Conservation (phyloP, 2,329 filamentous ascomycete species). For the Ascochyta pisi region DNA sequence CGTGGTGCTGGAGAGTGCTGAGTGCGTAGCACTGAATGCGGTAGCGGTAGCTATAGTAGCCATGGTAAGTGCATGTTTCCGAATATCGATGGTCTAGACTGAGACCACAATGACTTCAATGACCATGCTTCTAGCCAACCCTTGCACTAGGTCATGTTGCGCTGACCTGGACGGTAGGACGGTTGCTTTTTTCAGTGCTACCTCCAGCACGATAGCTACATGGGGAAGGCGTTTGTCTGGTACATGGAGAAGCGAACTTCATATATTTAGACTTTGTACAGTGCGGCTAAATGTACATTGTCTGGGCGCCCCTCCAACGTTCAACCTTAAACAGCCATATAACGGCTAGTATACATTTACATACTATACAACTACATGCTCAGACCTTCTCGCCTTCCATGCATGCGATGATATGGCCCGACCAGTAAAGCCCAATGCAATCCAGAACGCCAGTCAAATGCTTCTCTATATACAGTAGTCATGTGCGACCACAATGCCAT, state of each 20-base stretch:
- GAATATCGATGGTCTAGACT: neutral
- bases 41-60: neutral
- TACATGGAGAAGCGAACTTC: constrained; percentile 10
- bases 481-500: neutral
- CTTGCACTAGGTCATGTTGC: too few relatives aligned
- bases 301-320: neutral
- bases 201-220: neutral
- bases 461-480: neutral
- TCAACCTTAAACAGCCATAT: neutral
- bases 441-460: constrained; percentile 20
- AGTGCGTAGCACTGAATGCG: neutral
- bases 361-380: constrained; percentile 1
- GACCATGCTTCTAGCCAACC: too few relatives aligned
- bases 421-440: neutral
- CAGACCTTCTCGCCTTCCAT: neutral
- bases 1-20: neutral
- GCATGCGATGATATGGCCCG: neutral
- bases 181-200: neutral
- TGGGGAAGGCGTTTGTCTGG: neutral
- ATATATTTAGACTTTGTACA: constrained; percentile 9
- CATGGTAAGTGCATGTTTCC: neutral
- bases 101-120: too few relatives aligned
- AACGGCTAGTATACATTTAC: constrained; percentile 1
- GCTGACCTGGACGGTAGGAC: neutral
- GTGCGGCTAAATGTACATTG: constrained; percentile 11